Evolutionary conservation across 2,329 filamentous ascomycete genomes (phyloP).

Genomic region (Didymella segeticola): DNA sequence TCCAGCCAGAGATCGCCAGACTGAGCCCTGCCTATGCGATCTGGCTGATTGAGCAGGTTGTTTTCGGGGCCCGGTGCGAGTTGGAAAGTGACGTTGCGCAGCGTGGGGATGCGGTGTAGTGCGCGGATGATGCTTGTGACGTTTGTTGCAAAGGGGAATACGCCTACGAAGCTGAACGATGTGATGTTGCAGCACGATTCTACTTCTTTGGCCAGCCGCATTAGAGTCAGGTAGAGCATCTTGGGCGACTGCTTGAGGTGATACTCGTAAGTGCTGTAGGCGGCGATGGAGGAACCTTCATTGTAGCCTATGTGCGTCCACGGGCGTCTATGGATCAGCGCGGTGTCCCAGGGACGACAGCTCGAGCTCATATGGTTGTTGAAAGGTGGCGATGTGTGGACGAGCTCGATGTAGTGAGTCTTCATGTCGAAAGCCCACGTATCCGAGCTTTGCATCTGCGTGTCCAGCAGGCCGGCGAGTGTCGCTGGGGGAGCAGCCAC

Average conservation of each 20-base stretch:
- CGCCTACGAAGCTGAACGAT: slow-evolving; percentile 65
- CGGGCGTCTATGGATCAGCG: slow-evolving; percentile 64
- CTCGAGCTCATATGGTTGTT: slow-evolving; percentile 14
- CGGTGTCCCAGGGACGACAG: slow-evolving; percentile 27
- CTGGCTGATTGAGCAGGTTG: slow-evolving; percentile 46
- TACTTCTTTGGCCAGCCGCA: slow-evolving; percentile 35
- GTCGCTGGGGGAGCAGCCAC: slow-evolving; percentile 65
- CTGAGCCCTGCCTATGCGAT: slow-evolving; percentile 51
- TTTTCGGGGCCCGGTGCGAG: slow-evolving; percentile 52
- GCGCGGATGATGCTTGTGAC: slow-evolving; percentile 48
- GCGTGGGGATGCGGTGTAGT: slow-evolving; percentile 36
- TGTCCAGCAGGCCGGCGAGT: slow-evolving; percentile 66
- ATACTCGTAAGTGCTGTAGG: slow-evolving; percentile 75
- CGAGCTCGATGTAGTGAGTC: slow-evolving; percentile 65
- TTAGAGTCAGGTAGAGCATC: slow-evolving; percentile 61
- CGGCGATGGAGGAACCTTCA: slow-evolving; percentile 75
- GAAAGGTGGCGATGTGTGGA: slow-evolving; percentile 20
- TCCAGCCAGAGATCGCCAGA: slow-evolving; percentile 51
- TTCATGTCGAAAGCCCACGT: slow-evolving; percentile 69
- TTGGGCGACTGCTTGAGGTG: slow-evolving; percentile 70
- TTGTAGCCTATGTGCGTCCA: slow-evolving; percentile 74
- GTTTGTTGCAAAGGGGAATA: slow-evolving; percentile 72
- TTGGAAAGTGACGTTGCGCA: slow-evolving; percentile 48
- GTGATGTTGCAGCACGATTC: slow-evolving; percentile 48
- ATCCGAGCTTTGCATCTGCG: slow-evolving; percentile 63